Base-by-base conservation (phyloP, 768 basidiomycete genomes). In the Omphalotus guepiniiformis region DNA sequence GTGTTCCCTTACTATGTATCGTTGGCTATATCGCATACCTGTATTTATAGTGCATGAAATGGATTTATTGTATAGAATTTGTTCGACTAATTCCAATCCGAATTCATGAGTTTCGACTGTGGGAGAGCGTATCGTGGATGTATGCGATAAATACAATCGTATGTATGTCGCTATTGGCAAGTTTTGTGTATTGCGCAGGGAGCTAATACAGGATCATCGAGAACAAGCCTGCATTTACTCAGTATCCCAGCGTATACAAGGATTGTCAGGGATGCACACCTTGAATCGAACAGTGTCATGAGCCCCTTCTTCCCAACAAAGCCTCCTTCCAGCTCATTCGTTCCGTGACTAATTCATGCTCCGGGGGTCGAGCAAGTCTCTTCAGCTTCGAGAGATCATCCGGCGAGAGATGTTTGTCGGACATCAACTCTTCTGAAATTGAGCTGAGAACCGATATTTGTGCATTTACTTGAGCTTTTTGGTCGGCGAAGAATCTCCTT, bases 371-470 rank as follows among this genome's bases (percentile, higher is more conserved):
- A 29, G 79, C 81, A 19, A 88, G 72, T 43, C 68, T 74, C 56
- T 72, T 74, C 44, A 87, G 62, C 48, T 76, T 67, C 34, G 66
- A 71, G 21, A 85, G 63, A 54, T 86, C 84, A 27, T 67, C 74
- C 53, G 65, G 63, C 3, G 75, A 64, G 40, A 80, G 58, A 28
- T 64, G 54, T 45, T 69, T 70, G 42, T 71, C 70, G 1, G 75
- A 70, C 28, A 71, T 69, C 39, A 87, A 63, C 50, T 78, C 78
- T 21, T 70, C 64, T 6, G 70, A 69, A 45, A 86, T 72, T 42
- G 79, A 78, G 48, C 80, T 73, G 48, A 88, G 69, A 52, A 88
- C 78, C 18, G 83, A 78, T 30, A 79, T 68, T 48, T 77, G 82
- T 4, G 85, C 82, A 42, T 72, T 61, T 35, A 74, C 58, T 21